A percentile compares a stretch with the other conserved stretches of the same genome.
These are phyloP conservation scores for Artomyces pyxidatus DNA, from an alignment of 768 basidiomycete species.

Conservation along the genomic window DNA sequence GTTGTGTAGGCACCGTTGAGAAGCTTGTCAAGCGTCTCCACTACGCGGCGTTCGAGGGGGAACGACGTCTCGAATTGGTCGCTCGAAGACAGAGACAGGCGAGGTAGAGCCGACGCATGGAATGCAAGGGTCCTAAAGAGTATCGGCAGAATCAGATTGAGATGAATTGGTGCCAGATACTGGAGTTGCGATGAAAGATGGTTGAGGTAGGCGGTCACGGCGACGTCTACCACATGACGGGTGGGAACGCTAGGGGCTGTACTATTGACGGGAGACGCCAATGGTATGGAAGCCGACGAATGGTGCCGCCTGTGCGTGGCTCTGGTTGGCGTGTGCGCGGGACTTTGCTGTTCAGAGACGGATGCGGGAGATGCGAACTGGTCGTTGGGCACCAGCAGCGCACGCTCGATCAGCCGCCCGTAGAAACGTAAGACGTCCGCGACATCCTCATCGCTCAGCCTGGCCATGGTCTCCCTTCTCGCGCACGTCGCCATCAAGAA, in stretches of 20 bases:
- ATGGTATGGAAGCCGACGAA: slow-evolving; percentile 49
- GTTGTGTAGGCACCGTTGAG: slow-evolving; percentile 60
- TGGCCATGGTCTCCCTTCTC: slow-evolving; percentile 44
- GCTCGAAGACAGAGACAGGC: slow-evolving; percentile 46
- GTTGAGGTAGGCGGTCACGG: slow-evolving; percentile 52
- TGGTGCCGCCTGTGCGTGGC: slow-evolving; percentile 48
- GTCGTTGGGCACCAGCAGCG: slow-evolving; percentile 27
- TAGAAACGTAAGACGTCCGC: slow-evolving; percentile 54
- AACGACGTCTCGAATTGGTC: slow-evolving; percentile 22
- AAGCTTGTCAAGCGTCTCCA: slow-evolving; percentile 46
- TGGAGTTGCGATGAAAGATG: slow-evolving; percentile 58
- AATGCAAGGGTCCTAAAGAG: slow-evolving; percentile 66
- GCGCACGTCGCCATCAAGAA: slow-evolving; percentile 47
- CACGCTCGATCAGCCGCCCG: slow-evolving; percentile 46
- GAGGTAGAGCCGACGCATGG: slow-evolving; percentile 59
- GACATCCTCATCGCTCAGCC: slow-evolving; percentile 53
- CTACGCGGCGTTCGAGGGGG: slow-evolving; percentile 45
- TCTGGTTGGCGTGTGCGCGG: slow-evolving; percentile 20
- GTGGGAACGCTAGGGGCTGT: slow-evolving; percentile 23
- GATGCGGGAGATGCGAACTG: slow-evolving; percentile 12
- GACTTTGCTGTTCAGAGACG: slow-evolving; percentile 24
- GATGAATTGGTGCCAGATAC: slow-evolving; percentile 44
- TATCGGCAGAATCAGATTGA: slow-evolving; percentile 53
- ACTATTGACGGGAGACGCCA: slow-evolving; percentile 27
- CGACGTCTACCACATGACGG: slow-evolving; percentile 53